phyloP scores from a whole-genome alignment of 352 stramenopile species.

The Pythium volutum region DNA sequence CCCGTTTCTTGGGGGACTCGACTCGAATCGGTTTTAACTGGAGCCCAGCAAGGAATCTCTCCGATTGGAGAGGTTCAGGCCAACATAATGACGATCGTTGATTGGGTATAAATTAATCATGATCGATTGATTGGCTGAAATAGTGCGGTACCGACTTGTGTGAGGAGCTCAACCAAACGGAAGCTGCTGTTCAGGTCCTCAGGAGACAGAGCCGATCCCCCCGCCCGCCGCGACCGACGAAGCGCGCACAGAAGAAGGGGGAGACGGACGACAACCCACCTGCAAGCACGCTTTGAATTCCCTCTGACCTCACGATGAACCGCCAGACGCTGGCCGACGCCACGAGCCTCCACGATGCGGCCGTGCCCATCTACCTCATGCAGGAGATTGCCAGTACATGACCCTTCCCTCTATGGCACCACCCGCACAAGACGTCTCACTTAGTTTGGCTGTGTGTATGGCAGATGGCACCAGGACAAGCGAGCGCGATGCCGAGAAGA shows the following conservation, averaged over 20 bases:
- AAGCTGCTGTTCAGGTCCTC: constrained; percentile 16
- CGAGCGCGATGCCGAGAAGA: constrained; percentile 70
- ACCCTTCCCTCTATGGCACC: background rate
- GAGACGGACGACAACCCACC: constrained; percentile 5
- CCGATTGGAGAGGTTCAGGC: background rate
- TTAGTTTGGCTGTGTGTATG: constrained; percentile 8
- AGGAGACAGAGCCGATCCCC: constrained; percentile 24
- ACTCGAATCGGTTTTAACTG: constrained; percentile 14
- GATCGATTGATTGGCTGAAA: constrained; percentile 16
- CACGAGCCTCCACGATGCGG: constrained; percentile 80
- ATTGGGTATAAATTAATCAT: background rate
- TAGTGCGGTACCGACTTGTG: background rate
- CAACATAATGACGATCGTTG: background rate
- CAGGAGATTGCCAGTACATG: constrained; percentile 74
- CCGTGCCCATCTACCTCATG: constrained; percentile 83
- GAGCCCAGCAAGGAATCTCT: background rate
- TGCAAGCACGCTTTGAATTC: background rate
- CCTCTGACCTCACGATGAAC: constrained; percentile 48
- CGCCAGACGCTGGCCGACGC: constrained; percentile 73
- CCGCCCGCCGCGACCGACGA: constrained; percentile 12
- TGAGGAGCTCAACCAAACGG: constrained; percentile 19
- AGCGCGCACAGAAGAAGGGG: constrained; percentile 7
- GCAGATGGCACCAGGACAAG: constrained; percentile 61
- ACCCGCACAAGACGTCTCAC: background rate
- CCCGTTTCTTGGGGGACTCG: constrained; percentile 20